Conservation (phyloP, 1,139 yeast genomes). For the Yamadazyma taylorii region DNA sequence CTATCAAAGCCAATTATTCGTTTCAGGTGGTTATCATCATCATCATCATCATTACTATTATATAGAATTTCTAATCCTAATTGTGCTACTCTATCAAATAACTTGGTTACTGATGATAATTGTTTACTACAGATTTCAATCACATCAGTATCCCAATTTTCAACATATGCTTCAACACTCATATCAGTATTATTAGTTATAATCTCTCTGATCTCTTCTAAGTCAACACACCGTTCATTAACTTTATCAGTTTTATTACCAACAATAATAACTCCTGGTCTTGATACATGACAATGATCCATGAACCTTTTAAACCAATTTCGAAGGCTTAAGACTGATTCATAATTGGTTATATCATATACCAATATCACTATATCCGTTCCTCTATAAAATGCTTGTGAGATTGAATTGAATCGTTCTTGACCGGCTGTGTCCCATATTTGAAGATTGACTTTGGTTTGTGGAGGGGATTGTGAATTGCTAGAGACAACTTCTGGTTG, state of each 20-base stretch:
- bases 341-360: constrained; percentile 58
- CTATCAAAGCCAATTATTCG: constrained; percentile 40
- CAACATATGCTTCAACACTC: constrained; percentile 33
- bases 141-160: constrained; percentile 44
- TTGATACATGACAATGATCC: constrained; percentile 49
- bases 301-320: constrained; percentile 55
- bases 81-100: constrained; percentile 46
- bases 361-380: constrained; percentile 59
- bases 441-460: constrained; percentile 44
- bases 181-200: constrained; percentile 28
- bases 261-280: constrained; percentile 52
- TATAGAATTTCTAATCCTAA: constrained; percentile 31
- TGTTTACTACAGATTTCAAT: constrained; percentile 46
- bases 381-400: constrained; percentile 61
- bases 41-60: constrained; percentile 11
- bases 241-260: constrained; percentile 54
- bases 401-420: constrained; percentile 60
- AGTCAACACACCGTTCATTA: constrained; percentile 39
- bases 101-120: constrained; percentile 34
- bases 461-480: too few species aligned
- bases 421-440: constrained; percentile 73
- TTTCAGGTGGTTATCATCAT: constrained; percentile 3
- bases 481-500: too few species aligned
- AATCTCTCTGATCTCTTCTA: constrained; percentile 43
- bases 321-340: constrained; percentile 49